Conservation (phyloP, 768 basidiomycete species). For the Suillus plorans region DNA sequence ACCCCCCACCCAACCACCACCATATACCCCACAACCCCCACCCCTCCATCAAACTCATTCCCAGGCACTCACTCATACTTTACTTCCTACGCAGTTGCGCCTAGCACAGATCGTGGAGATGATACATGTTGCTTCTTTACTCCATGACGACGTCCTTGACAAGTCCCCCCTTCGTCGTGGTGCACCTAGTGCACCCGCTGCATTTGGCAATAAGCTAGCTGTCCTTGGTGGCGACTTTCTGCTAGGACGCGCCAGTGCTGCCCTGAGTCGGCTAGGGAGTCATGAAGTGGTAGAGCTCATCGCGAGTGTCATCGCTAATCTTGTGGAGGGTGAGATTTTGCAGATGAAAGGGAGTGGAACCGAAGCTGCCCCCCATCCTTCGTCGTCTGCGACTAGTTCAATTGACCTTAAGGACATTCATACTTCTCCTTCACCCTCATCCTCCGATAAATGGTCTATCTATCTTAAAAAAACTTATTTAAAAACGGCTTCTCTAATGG, state of each 20-base stretch:
- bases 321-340: conserved; percentile 96
- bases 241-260: conserved; percentile 86
- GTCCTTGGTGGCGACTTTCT: conserved; percentile 96
- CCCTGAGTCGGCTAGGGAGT: conserved; percentile 82
- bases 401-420: conserved; percentile 40
- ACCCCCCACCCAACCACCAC: conserved; percentile 23
- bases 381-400: conserved; percentile 3
- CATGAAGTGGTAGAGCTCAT: conserved; percentile 92
- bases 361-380: not conserved
- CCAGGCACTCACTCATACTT: conserved; percentile 32
- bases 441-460: conserved; percentile 60
- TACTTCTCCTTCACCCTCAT: conserved; percentile 36
- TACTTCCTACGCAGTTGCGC: conserved; percentile 84
- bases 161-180: conserved; percentile 69
- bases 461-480: conserved; percentile 94
- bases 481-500: conserved; percentile 89
- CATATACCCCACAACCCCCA: conserved; percentile 16
- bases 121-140: conserved; percentile 92
- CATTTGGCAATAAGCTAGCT: conserved; percentile 90
- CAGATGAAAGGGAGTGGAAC: conserved; percentile 46
- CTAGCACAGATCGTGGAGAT: conserved; percentile 97
- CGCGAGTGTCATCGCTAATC: conserved; percentile 87
- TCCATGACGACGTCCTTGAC: conserved; percentile 92
- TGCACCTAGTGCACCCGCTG: conserved; percentile 63
- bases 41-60: conserved; percentile 26